Conservation (phyloP, 495 filamentous ascomycete species). For the Penicillium pancosmium region DNA sequence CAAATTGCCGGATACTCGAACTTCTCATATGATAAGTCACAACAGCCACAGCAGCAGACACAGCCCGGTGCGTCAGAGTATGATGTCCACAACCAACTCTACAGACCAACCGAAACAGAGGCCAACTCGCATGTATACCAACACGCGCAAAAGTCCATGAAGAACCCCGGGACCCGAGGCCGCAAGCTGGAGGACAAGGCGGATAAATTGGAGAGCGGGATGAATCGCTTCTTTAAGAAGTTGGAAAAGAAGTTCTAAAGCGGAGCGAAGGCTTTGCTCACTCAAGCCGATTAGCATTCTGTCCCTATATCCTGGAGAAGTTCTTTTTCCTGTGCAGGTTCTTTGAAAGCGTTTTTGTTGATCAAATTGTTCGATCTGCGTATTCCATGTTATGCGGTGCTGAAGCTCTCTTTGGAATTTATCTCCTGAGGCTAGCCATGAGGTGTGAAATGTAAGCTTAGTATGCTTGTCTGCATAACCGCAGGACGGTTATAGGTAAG, state of each 20-base stretch:
- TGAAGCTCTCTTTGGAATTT: background rate
- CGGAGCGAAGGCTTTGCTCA: background rate
- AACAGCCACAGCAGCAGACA: slow-evolving; percentile 38
- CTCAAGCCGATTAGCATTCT: background rate
- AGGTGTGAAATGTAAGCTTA: background rate
- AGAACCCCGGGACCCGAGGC: slow-evolving; percentile 47
- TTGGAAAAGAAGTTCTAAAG: slow-evolving; percentile 79
- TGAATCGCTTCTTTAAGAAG: slow-evolving; percentile 82
- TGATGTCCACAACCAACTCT: slow-evolving; percentile 73
- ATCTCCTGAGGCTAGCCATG: background rate
- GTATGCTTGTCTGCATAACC: background rate
- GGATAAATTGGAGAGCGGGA: slow-evolving; percentile 72
- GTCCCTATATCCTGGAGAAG: background rate
- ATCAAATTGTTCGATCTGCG: background rate
- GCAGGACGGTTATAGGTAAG: background rate
- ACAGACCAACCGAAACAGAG: slow-evolving; percentile 73
- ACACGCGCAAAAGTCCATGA: slow-evolving; percentile 54
- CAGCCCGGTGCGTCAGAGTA: slow-evolving; percentile 52
- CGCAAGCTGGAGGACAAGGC: slow-evolving; percentile 70
- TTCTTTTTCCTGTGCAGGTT: background rate
- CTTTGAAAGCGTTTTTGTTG: background rate
- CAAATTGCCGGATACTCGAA: slow-evolving; percentile 57
- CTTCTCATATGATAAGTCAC: slow-evolving; percentile 53
- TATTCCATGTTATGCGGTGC: background rate
- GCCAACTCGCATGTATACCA: slow-evolving; percentile 43